A percentile compares a stretch with the other conserved stretches of the same genome.
Conservation (phyloP, 208 protist genomes). For the Trypanosoma avium region DNA sequence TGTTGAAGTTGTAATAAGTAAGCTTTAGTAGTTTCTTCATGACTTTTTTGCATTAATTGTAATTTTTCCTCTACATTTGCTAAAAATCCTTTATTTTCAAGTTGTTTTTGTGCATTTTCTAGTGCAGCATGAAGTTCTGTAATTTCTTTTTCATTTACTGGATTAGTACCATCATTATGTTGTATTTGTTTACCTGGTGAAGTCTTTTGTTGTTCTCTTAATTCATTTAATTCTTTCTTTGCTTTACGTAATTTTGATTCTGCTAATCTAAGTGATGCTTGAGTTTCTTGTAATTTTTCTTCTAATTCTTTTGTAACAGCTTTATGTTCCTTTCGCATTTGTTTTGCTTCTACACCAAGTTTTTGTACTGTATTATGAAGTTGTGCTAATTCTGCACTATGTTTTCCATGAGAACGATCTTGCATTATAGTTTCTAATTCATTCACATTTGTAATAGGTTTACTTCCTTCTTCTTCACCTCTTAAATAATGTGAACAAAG, state of each 20-base stretch:
- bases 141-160: slow-evolving; percentile 12
- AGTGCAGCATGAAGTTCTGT: slow-evolving; percentile 19
- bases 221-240: slow-evolving; percentile 15
- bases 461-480: slow-evolving; percentile 25
- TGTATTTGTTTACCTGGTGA: not conserved
- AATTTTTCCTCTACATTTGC: slow-evolving; percentile 17
- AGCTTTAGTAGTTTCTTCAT: slow-evolving; percentile 15
- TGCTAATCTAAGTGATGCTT: slow-evolving; percentile 11
- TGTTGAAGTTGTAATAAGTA: slow-evolving; percentile 16
- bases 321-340: slow-evolving; percentile 32
- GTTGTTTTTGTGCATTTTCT: slow-evolving; percentile 15
- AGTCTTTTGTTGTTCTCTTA: not conserved
- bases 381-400: slow-evolving; percentile 38
- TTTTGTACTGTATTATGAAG: slow-evolving; percentile 46
- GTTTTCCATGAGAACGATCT: slow-evolving; percentile 35
- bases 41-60: slow-evolving; percentile 19
- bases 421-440: slow-evolving; percentile 52
- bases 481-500: slow-evolving; percentile 61
- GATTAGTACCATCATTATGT: not conserved
- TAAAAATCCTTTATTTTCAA: slow-evolving; percentile 7
- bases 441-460: slow-evolving; percentile 35
- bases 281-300: slow-evolving; percentile 20
- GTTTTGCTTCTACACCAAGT: slow-evolving; percentile 41
- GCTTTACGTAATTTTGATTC: slow-evolving; percentile 15
- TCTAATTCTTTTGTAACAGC: slow-evolving; percentile 27